These are phyloP conservation scores for Boletus insuetus DNA, from an alignment of 768 basidiomycete species.

Conservation along the genomic window DNA sequence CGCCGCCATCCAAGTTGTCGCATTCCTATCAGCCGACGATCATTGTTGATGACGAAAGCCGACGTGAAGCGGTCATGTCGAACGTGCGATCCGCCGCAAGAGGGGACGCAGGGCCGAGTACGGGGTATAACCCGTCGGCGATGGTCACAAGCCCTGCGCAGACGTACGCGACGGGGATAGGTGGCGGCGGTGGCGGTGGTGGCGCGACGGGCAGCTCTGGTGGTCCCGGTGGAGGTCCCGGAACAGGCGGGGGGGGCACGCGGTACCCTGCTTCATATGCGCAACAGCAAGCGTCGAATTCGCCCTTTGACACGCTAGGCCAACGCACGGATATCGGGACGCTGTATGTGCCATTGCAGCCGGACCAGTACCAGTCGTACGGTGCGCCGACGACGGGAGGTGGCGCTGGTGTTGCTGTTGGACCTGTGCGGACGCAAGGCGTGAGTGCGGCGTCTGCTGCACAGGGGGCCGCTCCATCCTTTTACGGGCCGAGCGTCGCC, in stretches of 20 bases:
- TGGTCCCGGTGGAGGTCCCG: background rate
- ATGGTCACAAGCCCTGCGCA: constrained; percentile 77
- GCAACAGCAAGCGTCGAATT: constrained; percentile 38
- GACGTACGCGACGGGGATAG: constrained; percentile 49
- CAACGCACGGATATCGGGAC: constrained; percentile 63
- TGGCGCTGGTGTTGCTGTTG: constrained; percentile 26
- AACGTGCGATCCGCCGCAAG: constrained; percentile 67
- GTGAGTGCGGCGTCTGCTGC: constrained; percentile 24
- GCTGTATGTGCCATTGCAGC: constrained; percentile 80
- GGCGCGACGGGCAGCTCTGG: background rate
- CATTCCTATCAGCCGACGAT: constrained; percentile 51
- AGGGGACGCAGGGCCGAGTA: constrained; percentile 39
- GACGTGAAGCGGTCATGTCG: constrained; percentile 79
- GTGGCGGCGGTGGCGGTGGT: background rate
- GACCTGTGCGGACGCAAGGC: constrained; percentile 41
- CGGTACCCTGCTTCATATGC: constrained; percentile 61
- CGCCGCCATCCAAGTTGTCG: constrained; percentile 32
- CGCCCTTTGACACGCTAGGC: constrained; percentile 60
- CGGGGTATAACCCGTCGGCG: constrained; percentile 44
- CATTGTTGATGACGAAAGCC: constrained; percentile 64
- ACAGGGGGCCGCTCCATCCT: constrained; percentile 41
- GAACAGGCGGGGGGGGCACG: constrained; percentile 24
- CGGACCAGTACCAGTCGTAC: constrained; percentile 71
- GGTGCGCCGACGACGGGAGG: constrained; percentile 29
- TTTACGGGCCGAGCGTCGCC: constrained; percentile 65